Percentiles rank a stretch among this genome's conserved stretches.
Evolutionary conservation across 2,329 filamentous ascomycete species (phyloP).

Genomic region (Hypoxylon sp.): DNA sequence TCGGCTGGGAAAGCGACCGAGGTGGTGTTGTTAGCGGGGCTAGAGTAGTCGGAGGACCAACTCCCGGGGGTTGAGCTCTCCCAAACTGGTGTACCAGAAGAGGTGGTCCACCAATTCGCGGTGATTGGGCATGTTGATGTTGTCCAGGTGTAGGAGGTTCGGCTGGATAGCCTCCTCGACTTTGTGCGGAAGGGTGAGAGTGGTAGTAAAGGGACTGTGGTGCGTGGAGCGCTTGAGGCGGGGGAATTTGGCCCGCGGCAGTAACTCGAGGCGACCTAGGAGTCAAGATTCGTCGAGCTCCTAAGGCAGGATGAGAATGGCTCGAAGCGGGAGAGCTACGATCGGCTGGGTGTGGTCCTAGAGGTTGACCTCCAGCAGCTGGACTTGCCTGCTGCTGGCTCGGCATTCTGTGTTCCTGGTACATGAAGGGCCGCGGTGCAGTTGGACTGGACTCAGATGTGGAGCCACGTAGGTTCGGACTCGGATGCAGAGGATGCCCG

Average conservation of each 20-base stretch:
- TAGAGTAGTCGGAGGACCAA: constrained; percentile 40
- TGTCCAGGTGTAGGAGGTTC: constrained; percentile 40
- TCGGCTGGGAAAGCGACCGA: constrained; percentile 48
- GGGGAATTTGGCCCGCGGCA: constrained; percentile 57
- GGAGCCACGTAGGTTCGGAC: constrained; percentile 34
- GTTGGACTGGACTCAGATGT: constrained; percentile 45
- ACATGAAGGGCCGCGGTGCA: constrained; percentile 40
- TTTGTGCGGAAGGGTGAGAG: constrained; percentile 33
- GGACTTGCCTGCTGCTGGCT: constrained; percentile 42
- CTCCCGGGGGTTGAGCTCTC: constrained; percentile 37
- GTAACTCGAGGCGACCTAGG: constrained; percentile 69
- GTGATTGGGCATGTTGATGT: constrained; percentile 38
- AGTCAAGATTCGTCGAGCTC: constrained; percentile 64
- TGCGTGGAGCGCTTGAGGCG: constrained; percentile 47
- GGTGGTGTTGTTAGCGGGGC: constrained; percentile 43
- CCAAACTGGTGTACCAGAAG: constrained; percentile 46
- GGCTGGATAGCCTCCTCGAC: constrained; percentile 35
- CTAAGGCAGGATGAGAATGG: constrained; percentile 50
- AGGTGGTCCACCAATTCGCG: constrained; percentile 40
- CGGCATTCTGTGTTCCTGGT: constrained; percentile 40
- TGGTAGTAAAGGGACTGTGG: constrained; percentile 47
- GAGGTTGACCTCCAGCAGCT: constrained; percentile 38
- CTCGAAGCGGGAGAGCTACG: constrained; percentile 49
- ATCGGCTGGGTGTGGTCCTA: constrained; percentile 47
- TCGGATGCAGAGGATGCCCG: constrained; percentile 33